Base-by-base conservation (phyloP, 805 yeast genomes). In the Zygotorulaspora chibaensis region DNA sequence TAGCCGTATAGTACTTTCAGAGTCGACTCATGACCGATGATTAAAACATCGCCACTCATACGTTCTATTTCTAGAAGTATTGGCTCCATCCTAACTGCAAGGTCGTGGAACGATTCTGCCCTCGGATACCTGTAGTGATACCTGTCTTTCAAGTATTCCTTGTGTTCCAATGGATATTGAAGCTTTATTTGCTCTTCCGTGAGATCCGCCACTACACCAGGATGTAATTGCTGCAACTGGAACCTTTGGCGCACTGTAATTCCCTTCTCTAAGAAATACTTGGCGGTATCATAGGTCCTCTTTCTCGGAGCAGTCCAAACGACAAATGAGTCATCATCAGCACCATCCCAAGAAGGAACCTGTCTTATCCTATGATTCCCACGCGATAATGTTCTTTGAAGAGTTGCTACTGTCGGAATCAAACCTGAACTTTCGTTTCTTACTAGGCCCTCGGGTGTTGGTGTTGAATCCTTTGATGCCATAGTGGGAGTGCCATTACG, bases 241-340 rank as follows among this genome's bases (percentile, higher is more conserved):
- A 89, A 80, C 48, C 96, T 74, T 62, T 85, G 89, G 43, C 82
- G 72, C 5, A 85, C 83, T 1, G 76, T 73, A 46, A 87, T 76
- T 8, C 87, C 86, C 23, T 69, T 66, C 10, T 79, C 75, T 31
- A 77, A 70, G 63, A 91, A 87, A 46, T 75, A 79, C 44, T 75
- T 73, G 0, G 91, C 88, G 5, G 96, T 81, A 54, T 90, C 87
- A 15, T 81, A 74, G 0, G 97, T 88, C 59, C 96, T 77, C 53
- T 79, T 74, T 51, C 96, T 78, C 3, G 91, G 87, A 1, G 98
- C 95, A 1, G 97, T 89, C 96, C 98, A 91, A n/a, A 93, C 90
- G 3, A 83, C 81, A 56, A 90, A 73, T 4, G 84, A 77, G 51
- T 80, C 77, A 30, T 75, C 80, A 52, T 73, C 76, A 8, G 74